phyloP scores from a whole-genome alignment of 2,329 filamentous ascomycete species.

The Graphium sp. region DNA sequence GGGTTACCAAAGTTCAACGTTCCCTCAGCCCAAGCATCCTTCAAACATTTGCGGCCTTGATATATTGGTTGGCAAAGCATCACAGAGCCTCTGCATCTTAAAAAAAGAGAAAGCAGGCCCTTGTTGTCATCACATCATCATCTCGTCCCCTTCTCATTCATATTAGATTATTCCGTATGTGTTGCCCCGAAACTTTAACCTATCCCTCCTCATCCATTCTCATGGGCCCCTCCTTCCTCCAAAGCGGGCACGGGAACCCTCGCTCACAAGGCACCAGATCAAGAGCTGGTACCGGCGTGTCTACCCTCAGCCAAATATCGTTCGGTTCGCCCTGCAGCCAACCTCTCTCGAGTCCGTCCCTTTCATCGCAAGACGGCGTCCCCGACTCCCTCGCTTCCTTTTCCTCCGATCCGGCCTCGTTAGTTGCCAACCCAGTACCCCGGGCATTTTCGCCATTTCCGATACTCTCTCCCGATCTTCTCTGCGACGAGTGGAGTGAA shows the following conservation, averaged over 20 bases:
- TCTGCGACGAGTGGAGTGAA: slow-evolving; percentile 15
- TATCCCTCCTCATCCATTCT: slow-evolving; percentile 2
- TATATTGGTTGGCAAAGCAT: not conserved
- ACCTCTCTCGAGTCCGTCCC: slow-evolving; percentile 2
- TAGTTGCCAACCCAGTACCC: slow-evolving; percentile 9
- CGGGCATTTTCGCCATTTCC: slow-evolving; percentile 12
- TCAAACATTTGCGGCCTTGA: not conserved
- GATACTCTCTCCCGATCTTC: slow-evolving; percentile 10
- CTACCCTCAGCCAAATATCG: not conserved
- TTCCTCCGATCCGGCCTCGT: slow-evolving; percentile 10
- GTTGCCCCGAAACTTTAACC: not conserved
- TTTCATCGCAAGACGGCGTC: slow-evolving; percentile 2
- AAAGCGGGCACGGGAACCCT: slow-evolving; percentile 2
- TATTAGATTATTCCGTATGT: not conserved
- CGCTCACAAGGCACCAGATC: not conserved
- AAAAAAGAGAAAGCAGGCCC: not conserved
- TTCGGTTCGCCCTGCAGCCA: slow-evolving; percentile 1
- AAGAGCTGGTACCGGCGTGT: slow-evolving; percentile 1
- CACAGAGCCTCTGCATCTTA: not conserved
- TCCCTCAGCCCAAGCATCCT: not conserved
- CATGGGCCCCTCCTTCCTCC: slow-evolving; percentile 2
- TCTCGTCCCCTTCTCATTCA: too few relatives aligned
- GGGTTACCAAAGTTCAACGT: too few relatives aligned
- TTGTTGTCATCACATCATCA: not conserved
- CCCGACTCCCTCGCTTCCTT: slow-evolving; percentile 2